Evolutionary conservation across 2,329 filamentous ascomycete species (phyloP).

Genomic region (Colletotrichum salicis): DNA sequence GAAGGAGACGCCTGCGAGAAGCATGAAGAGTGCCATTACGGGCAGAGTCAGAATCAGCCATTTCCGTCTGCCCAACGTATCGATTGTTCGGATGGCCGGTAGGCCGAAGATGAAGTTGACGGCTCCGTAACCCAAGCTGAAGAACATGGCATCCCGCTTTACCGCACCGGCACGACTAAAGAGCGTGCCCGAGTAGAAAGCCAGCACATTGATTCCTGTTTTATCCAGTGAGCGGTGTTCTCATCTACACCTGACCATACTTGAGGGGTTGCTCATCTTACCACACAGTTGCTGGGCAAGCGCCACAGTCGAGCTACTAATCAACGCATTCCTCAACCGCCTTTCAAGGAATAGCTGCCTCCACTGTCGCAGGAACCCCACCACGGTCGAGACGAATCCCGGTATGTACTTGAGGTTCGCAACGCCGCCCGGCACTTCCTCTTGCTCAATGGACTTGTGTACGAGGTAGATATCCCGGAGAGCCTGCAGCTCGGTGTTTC

Average conservation of each 20-base stretch:
- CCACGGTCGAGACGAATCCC: slow-evolving; percentile 34
- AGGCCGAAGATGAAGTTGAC: slow-evolving; percentile 56
- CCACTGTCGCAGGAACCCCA: slow-evolving; percentile 43
- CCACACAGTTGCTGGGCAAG: slow-evolving; percentile 47
- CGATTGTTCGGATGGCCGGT: slow-evolving; percentile 52
- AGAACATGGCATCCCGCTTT: slow-evolving; percentile 41
- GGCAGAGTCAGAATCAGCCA: slow-evolving; percentile 57
- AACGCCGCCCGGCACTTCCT: slow-evolving; percentile 22
- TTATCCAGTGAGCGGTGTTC: neutral
- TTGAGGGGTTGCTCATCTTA: neutral
- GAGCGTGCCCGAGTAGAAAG: slow-evolving; percentile 53
- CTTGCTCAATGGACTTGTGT: slow-evolving; percentile 45
- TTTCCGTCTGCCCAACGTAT: slow-evolving; percentile 53
- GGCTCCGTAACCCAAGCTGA: slow-evolving; percentile 49
- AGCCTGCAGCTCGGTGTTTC: slow-evolving; percentile 54
- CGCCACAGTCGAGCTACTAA: slow-evolving; percentile 46
- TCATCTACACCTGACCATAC: neutral
- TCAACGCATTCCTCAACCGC: slow-evolving; percentile 45
- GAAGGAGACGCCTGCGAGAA: slow-evolving; percentile 49
- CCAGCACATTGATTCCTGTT: slow-evolving; percentile 49
- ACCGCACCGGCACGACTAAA: slow-evolving; percentile 39
- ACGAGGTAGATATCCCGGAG: slow-evolving; percentile 54
- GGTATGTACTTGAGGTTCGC: neutral
- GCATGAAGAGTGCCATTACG: slow-evolving; percentile 55
- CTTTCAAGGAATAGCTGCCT: slow-evolving; percentile 42